phyloP scores from a whole-genome alignment of 2,329 filamentous ascomycete species.

The Ceratocystis lukuohia region DNA sequence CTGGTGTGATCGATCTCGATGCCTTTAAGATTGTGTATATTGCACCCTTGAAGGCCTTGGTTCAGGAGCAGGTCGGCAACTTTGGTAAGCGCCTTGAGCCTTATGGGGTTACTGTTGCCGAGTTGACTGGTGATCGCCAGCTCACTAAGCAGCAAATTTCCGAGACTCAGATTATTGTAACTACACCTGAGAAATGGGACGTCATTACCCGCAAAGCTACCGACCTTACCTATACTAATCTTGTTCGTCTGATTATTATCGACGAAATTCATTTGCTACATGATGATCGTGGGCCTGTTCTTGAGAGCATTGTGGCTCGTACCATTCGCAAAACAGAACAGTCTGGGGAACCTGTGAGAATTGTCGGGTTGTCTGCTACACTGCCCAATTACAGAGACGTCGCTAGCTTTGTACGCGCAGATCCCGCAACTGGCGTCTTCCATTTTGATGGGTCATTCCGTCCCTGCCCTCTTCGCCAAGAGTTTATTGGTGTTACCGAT shows the following conservation, averaged over 20 bases:
- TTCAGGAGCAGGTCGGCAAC: slow-evolving; percentile 96
- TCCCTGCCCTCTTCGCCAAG: slow-evolving; percentile 87
- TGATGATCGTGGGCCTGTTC: slow-evolving; percentile 88
- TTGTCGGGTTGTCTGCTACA: slow-evolving; percentile 87
- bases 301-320: slow-evolving; percentile 92
- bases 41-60: slow-evolving; percentile 84
- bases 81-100: slow-evolving; percentile 83
- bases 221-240: slow-evolving; percentile 88
- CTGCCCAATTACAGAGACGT: slow-evolving; percentile 95
- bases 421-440: slow-evolving; percentile 73
- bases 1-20: slow-evolving; percentile 89
- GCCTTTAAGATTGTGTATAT: slow-evolving; percentile 99
- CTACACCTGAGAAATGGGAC: slow-evolving; percentile 97
- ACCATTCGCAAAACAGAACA: slow-evolving; percentile 89
- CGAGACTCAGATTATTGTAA: slow-evolving; percentile 95
- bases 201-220: slow-evolving; percentile 97
- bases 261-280: slow-evolving; percentile 97
- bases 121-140: slow-evolving; percentile 92
- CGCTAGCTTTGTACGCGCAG: slow-evolving; percentile 84
- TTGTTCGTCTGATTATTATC: slow-evolving; percentile 92
- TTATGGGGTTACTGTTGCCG: slow-evolving; percentile 85
- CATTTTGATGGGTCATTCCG: slow-evolving; percentile 92
- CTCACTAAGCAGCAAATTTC: slow-evolving; percentile 97
- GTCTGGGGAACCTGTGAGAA: slow-evolving; percentile 80
- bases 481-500: slow-evolving; percentile 94